These are phyloP conservation scores for Wickerhamiella kurtzmanii DNA, from an alignment of 805 yeast species.

Conservation along the genomic window DNA sequence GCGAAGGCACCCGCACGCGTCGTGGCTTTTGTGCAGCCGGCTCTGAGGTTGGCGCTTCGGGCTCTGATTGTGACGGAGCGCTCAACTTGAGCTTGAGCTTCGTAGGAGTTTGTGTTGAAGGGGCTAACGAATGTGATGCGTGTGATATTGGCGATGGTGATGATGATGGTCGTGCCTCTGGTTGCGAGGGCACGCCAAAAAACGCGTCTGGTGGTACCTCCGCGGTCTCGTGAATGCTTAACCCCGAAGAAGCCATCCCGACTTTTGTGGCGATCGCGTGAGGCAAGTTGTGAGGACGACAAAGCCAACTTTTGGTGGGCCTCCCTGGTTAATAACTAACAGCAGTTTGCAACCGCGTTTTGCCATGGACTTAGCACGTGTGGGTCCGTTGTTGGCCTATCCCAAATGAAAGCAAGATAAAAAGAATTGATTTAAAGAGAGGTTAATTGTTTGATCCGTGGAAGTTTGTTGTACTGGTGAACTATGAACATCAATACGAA, in stretches of 20 bases:
- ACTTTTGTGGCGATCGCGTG: background rate
- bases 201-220: background rate
- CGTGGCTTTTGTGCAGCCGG: background rate
- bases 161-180: background rate
- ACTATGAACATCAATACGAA: no score
- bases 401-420: no score
- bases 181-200: background rate
- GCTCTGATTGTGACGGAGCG: background rate
- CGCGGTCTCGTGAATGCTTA: background rate
- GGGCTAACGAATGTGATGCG: background rate
- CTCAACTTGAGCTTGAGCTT: conserved; percentile 4
- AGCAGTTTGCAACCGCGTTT: background rate
- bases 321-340: background rate
- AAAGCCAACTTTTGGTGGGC: background rate
- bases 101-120: conserved; percentile 9
- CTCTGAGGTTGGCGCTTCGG: conserved; percentile 1
- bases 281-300: background rate
- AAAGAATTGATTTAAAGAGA: background rate
- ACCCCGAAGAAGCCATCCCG: background rate
- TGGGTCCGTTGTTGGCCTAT: no score
- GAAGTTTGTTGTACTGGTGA: no score
- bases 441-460: no score
- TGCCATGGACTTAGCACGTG: no score
- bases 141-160: background rate
- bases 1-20: conserved; percentile 1